These are phyloP conservation scores for Bryoglossum gracile DNA, from an alignment of 495 filamentous ascomycete species.

Conservation along the genomic window DNA sequence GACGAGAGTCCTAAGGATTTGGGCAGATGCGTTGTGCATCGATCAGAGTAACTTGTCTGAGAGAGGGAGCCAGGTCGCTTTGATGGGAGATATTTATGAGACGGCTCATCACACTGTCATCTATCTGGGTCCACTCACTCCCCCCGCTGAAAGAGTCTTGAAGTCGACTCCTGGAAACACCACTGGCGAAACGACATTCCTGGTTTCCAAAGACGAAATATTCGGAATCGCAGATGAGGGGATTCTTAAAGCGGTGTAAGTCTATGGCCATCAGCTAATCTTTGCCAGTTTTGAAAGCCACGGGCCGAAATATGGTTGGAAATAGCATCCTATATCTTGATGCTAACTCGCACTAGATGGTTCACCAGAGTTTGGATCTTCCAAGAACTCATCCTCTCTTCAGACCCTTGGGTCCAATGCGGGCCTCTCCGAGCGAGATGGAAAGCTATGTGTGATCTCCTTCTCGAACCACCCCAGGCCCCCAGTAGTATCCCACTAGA, in stretches of 20 bases:
- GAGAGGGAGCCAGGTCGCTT: neutral
- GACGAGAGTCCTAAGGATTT: neutral
- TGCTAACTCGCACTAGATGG: no score
- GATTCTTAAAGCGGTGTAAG: neutral
- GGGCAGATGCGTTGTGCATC: constrained; percentile 3
- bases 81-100: constrained; percentile 2
- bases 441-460: neutral
- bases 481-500: neutral
- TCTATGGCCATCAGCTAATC: no score
- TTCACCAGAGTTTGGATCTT: constrained; percentile 4
- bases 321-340: no score
- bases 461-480: neutral
- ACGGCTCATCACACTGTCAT: constrained; percentile 4
- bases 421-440: constrained; percentile 2
- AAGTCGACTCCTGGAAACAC: neutral
- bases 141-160: neutral
- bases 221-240: neutral
- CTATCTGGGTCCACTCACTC: neutral
- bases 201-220: no score
- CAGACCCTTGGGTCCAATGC: constrained; percentile 3
- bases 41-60: neutral
- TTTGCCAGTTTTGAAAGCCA: no score
- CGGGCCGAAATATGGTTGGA: no score
- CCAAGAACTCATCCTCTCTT: constrained; percentile 1
- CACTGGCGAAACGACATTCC: no score